Conservation (phyloP, 225 moss, liverwort and hornwort genomes). For the Climacium dendroides region DNA sequence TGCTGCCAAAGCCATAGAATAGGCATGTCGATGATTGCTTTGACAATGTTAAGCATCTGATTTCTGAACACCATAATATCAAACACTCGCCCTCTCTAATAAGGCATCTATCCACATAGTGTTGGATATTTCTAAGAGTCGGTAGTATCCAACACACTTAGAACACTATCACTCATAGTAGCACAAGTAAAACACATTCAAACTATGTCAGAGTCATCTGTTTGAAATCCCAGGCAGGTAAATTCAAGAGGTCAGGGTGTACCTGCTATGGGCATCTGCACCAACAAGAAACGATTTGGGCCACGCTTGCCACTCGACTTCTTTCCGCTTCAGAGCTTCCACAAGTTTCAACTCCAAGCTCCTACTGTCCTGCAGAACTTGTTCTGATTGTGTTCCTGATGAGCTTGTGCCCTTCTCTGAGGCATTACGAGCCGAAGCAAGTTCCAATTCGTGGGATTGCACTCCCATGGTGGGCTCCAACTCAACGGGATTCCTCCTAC, state of each 20-base stretch:
- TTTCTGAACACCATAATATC: not conserved
- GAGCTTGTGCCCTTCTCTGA: not conserved
- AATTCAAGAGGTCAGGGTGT: not conserved
- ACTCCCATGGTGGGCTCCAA: not conserved
- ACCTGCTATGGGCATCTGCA: slow-evolving; percentile 46
- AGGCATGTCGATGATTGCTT: not conserved
- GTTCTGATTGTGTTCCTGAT: not conserved
- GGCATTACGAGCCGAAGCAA: not conserved
- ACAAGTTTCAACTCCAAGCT: slow-evolving; percentile 18
- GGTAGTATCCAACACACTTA: not conserved
- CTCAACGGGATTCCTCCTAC: not conserved
- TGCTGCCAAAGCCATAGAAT: not conserved
- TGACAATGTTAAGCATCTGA: not conserved
- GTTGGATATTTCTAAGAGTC: not conserved
- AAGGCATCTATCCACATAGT: not conserved
- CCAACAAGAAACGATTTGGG: slow-evolving; percentile 62
- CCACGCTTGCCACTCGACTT: slow-evolving; percentile 35
- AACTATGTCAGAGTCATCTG: not conserved
- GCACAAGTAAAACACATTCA: not conserved
- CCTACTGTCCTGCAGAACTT: not conserved
- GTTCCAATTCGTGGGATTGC: not conserved
- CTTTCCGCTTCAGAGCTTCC: slow-evolving; percentile 24
- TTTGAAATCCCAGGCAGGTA: not conserved
- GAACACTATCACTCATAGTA: not conserved
- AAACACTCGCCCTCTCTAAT: not conserved